Percentiles rank a stretch among this genome's conserved stretches.
phyloP scores from a whole-genome alignment of 345 rosid genomes.

The Gossypium longicalyx region DNA sequence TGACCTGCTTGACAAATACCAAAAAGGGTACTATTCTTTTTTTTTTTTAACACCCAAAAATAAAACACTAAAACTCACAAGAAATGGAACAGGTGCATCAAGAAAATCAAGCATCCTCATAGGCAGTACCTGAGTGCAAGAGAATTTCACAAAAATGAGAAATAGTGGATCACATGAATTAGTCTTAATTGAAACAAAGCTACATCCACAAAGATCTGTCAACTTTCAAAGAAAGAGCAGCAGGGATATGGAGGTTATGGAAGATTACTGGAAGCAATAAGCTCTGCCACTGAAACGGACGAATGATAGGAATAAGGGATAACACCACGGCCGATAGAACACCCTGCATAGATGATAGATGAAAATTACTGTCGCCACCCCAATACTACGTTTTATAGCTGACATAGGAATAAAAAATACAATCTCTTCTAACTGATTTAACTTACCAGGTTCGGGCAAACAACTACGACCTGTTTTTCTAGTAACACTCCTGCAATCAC shows the following conservation, averaged over 20 bases:
- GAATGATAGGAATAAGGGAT: constrained; percentile 82
- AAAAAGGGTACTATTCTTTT: background rate
- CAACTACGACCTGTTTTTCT: constrained; percentile 78
- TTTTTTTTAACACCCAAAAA: background rate
- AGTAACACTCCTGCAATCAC: constrained; percentile 77
- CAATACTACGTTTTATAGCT: background rate
- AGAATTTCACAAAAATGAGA: constrained; percentile 2
- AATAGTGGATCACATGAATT: background rate
- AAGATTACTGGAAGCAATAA: constrained; percentile 85
- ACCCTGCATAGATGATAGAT: constrained; percentile 54
- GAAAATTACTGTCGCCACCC: constrained; percentile 11
- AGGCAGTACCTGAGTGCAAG: constrained; percentile 63
- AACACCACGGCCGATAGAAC: constrained; percentile 79
- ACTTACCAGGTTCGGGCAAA: constrained; percentile 93
- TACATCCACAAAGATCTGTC: constrained; percentile 7
- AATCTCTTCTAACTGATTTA: background rate
- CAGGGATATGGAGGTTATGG: constrained; percentile 6
- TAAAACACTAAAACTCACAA: constrained; percentile 47
- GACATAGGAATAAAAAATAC: constrained; percentile 12
- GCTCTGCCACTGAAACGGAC: constrained; percentile 99
- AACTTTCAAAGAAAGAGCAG: constrained; percentile 11
- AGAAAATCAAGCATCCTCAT: constrained; percentile 90
- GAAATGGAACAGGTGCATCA: constrained; percentile 96
- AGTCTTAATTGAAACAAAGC: background rate
- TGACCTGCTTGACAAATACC: background rate